Base-by-base conservation (phyloP, 2,329 filamentous ascomycete genomes). In the Talaromyces atroroseus region DNA sequence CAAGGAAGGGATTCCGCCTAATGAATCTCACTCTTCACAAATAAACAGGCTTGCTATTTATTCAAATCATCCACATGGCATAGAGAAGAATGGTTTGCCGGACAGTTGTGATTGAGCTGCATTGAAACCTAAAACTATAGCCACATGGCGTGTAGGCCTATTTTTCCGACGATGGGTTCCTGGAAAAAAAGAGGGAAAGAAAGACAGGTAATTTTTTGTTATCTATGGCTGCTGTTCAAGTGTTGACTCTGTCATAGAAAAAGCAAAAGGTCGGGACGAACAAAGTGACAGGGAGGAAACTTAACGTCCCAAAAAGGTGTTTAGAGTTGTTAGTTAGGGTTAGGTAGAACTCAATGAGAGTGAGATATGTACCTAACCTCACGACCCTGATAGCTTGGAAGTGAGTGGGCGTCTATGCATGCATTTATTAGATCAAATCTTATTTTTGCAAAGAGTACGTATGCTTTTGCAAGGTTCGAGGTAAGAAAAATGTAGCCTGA, bases 201-300 rank as follows among this genome's bases (percentile, higher is more conserved):
- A 36, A 26, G 21, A 49, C 42, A 49, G 38, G 21, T 54, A n/a
- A 52, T 23, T 12, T 18, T 46, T 45, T 36, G 12, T 18, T 46
- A 16, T 10, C 20, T 38, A 10, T 32, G 14, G 44, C 21, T 24
- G 38, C 16, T n/a, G 34, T 38, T 38, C 12, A 16, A n/a, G 24
- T 29, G 23, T 38, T 20, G 44, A 5, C 44, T 14, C 12, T 46
- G 20, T 24, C 4, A 23, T 11, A 5, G 46, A 32, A 21, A 46
- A 32, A 12, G 48, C 23, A 34, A 48, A 49, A 56, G 53, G 29
- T n/a, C 40, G 6, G 11, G 16, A 14, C 29, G 21, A 16, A 42
- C n/a, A 58, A 58, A 55, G 20, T 58, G 56, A 58, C 36, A 58
- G 42, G 49, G 56, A 58, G 29, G 18, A 58, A 52, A 58, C 40